Conservation (phyloP, 257 asterid species). For the Henckelia pumila region DNA sequence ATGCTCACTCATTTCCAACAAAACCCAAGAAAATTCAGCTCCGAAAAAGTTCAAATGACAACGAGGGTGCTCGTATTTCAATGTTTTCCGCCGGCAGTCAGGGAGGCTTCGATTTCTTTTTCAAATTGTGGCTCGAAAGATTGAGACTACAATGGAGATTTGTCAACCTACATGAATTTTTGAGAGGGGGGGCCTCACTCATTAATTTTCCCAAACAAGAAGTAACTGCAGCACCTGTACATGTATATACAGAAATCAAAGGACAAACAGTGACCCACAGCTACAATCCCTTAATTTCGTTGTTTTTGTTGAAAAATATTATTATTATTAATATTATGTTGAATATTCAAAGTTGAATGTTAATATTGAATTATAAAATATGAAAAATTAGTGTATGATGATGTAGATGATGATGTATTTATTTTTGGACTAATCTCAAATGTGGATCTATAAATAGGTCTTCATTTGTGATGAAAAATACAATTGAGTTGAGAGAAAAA, state of each 20-base stretch:
- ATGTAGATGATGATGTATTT: no score
- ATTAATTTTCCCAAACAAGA: neutral
- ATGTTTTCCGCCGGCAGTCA: conserved; percentile 3
- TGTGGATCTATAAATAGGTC: no score
- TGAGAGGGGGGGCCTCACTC: neutral
- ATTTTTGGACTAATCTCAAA: no score
- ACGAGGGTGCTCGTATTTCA: conserved; percentile 24
- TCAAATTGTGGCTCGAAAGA: neutral
- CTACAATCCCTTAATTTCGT: neutral
- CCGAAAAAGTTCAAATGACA: conserved; percentile 16
- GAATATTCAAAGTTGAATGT: no score
- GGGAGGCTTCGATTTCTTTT: conserved; percentile 4
- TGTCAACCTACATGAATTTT: neutral
- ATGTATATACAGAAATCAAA: neutral
- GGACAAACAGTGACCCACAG: neutral
- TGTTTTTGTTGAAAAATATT: no score
- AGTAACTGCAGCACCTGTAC: neutral
- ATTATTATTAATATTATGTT: no score
- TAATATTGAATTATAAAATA: no score
- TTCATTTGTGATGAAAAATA: no score
- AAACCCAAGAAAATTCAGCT: conserved; percentile 24
- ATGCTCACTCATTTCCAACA: conserved; percentile 55
- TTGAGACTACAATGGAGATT: neutral
- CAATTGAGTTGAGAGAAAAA: no score
- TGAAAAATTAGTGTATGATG: no score